phyloP scores from a whole-genome alignment of 2,329 filamentous ascomycete genomes.

The Pestalotiopsis sp. region DNA sequence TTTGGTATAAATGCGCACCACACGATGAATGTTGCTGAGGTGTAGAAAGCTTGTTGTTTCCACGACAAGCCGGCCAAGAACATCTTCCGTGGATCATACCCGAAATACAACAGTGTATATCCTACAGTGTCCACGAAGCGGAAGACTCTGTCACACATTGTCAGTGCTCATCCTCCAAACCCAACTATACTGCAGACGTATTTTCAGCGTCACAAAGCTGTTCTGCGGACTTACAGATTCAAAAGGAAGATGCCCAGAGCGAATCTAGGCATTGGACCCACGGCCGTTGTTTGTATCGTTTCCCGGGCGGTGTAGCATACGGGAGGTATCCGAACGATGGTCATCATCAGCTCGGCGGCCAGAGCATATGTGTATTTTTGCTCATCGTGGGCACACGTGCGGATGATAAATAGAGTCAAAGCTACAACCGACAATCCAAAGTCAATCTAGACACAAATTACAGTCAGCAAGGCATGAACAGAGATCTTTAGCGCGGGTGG shows the following conservation, averaged over 20 bases:
- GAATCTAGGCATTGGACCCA: conserved; percentile 28
- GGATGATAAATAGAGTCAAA: conserved; percentile 26
- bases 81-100: conserved; percentile 31
- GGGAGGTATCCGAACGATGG: conserved; percentile 30
- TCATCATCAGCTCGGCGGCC: conserved; percentile 28
- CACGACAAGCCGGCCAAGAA: conserved; percentile 25
- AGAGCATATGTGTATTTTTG: conserved; percentile 29
- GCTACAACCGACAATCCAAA: conserved; percentile 30
- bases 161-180: conserved; percentile 2
- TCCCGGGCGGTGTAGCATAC: conserved; percentile 31
- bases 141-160: conserved; percentile 24
- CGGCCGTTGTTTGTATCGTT: conserved; percentile 23
- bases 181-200: neutral
- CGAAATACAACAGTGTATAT: conserved; percentile 30
- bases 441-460: conserved; percentile 25
- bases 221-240: conserved; percentile 29
- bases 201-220: neutral
- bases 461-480: neutral
- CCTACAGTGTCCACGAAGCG: conserved; percentile 30
- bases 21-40: conserved; percentile 31
- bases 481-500: neutral
- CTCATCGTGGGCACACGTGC: conserved; percentile 28
- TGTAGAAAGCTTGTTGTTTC: conserved; percentile 27
- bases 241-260: conserved; percentile 32
- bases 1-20: conserved; percentile 35